A percentile compares a stretch with the other conserved stretches of the same genome.
These are phyloP conservation scores for Davidsoniella eucalypti DNA, from an alignment of 2,329 filamentous ascomycete species.

Conservation along the genomic window DNA sequence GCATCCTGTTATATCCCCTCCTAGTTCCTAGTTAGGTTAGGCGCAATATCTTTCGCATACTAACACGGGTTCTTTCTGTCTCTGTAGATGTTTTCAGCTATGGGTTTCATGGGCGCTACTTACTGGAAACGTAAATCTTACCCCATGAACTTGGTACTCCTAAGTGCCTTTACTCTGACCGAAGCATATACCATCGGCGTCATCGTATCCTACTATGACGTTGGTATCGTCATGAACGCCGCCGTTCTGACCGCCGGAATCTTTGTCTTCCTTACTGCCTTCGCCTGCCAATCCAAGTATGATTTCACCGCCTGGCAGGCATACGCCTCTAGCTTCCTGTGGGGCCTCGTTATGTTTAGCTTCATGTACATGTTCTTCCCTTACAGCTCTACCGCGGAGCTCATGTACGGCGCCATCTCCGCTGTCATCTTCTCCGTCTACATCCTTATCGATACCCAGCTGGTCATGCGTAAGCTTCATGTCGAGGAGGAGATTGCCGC, in stretches of 20 bases:
- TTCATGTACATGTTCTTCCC: conserved; percentile 89
- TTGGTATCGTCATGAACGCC: conserved; percentile 72
- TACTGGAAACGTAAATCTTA: conserved; percentile 95
- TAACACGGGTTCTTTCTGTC: conserved; percentile 31
- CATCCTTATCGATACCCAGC: conserved; percentile 89
- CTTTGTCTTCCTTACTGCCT: conserved; percentile 64
- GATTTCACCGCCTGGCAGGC: conserved; percentile 97
- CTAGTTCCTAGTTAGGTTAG: not conserved
- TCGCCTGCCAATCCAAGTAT: conserved; percentile 95
- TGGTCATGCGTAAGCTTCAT: conserved; percentile 89
- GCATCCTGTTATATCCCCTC: not conserved
- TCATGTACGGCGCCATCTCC: conserved; percentile 65
- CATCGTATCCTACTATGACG: conserved; percentile 79
- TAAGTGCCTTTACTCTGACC: conserved; percentile 72
- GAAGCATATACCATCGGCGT: conserved; percentile 92
- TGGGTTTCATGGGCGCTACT: conserved; percentile 71
- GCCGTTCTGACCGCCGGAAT: conserved; percentile 75
- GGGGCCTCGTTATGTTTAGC: conserved; percentile 80
- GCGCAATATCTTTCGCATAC: not conserved
- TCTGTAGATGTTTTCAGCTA: conserved; percentile 41
- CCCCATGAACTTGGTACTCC: conserved; percentile 85
- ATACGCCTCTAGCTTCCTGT: conserved; percentile 79
- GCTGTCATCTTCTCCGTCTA: conserved; percentile 88
- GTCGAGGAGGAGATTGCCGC: conserved; percentile 97
- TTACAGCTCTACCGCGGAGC: conserved; percentile 61